Percentiles rank a stretch among this genome's conserved stretches.
Evolutionary conservation across 208 protist species (phyloP).

Genomic region (Acanthamoeba lenticulata): DNA sequence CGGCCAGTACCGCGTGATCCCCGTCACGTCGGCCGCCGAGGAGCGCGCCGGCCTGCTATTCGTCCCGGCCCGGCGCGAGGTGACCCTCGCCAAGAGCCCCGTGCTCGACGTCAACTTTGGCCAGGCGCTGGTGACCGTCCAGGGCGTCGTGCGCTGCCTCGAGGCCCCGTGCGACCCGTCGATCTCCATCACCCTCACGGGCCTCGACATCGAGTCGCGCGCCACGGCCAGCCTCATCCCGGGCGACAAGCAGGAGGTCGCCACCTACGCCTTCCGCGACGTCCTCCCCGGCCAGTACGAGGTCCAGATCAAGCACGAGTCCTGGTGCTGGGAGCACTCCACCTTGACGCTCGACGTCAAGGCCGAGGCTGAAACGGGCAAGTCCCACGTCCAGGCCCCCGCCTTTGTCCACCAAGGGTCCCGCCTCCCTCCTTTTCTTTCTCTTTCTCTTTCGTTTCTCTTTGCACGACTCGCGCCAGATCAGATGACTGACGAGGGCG

Average conservation of each 20-base stretch:
- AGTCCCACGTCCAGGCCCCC: constrained; percentile 13
- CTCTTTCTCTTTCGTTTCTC: background rate
- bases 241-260: constrained; percentile 13
- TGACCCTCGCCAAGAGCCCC: constrained; percentile 59
- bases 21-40: constrained; percentile 2
- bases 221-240: constrained; percentile 5
- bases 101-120: constrained; percentile 64
- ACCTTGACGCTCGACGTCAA: constrained; percentile 19
- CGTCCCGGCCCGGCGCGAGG: constrained; percentile 33
- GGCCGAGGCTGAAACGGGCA: constrained; percentile 4
- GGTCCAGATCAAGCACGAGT: constrained; percentile 38
- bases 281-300: constrained; percentile 52
- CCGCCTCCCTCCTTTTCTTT: background rate
- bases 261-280: constrained; percentile 37
- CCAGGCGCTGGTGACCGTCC: constrained; percentile 53
- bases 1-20: constrained; percentile 31
- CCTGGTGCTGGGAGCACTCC: constrained; percentile 33
- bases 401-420: constrained; percentile 12
- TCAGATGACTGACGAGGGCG: no score
- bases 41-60: constrained; percentile 53
- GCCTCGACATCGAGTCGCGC: background rate
- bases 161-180: constrained; percentile 64
- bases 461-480: no score
- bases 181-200: constrained; percentile 32
- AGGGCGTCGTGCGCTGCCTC: constrained; percentile 39